Evolutionary conservation across 169 alveolate species (phyloP), one percentile per base, ranked within the genome.

Genomic region (Eimeria brunetti): DNA sequence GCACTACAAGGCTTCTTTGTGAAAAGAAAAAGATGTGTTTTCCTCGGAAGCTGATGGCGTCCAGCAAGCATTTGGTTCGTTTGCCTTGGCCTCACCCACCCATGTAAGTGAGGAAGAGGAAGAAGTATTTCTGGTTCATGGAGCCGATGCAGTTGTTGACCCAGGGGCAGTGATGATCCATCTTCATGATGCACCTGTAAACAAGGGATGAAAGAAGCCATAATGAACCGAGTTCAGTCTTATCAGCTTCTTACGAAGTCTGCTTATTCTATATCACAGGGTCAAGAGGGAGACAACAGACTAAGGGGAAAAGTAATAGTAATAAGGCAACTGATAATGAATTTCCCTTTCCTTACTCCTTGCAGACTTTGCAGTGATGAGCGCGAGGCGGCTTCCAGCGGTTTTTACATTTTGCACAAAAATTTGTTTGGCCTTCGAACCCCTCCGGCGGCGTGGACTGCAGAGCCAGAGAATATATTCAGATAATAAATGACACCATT

Each of bases 101-200:
- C 76, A 86, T 75, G 91, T 98, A 98, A 76, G 98, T 71, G n/a
- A 97, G 95, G 96, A 98, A 98, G 53, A 98, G 97, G 76, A 98
- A 94, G 91, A 97, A 98, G 89, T 95, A 96, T 94, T 98, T 98
- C 96, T 97, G 98, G 93, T 98, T 98, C 92, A 97, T 89, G 58
- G 94, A 94, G 16, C 99, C 99, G 56, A 98, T 98, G 93, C 99
- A 98, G 96, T 98, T 98, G 88, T 97, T 97, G 30, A 97, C 97
- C 98, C 98, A 97, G n/a, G 96, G 97, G 85, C 99, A 98, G 90
- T 98, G 99, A 95, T 98, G 99, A 95, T 98, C 99, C 98, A 97
- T 97, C 95, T 96, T 95, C 76, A 95, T 56, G 67, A 94, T 94
- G 69, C 96, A 94, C 95, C 96, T 94, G 88, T 3, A 41, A 58